Evolutionary conservation across 2,329 filamentous ascomycete genomes (phyloP).

Genomic region (Cryphonectria parasitica): DNA sequence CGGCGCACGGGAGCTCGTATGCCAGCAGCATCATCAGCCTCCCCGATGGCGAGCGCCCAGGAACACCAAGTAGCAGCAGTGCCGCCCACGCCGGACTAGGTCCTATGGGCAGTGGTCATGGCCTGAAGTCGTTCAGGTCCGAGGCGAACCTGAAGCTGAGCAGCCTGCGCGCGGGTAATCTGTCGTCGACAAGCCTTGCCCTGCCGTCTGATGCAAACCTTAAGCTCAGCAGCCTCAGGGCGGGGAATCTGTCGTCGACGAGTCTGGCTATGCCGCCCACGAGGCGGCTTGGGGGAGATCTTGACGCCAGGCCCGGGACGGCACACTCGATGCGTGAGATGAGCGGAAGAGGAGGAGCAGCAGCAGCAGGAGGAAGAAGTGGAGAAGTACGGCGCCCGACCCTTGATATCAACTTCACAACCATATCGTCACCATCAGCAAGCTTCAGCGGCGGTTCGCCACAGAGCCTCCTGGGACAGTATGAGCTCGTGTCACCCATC

Average conservation of each 20-base stretch:
- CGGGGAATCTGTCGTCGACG: slow-evolving; percentile 41
- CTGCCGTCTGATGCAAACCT: slow-evolving; percentile 42
- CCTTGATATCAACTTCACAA: slow-evolving; percentile 51
- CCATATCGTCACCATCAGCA: slow-evolving; percentile 32
- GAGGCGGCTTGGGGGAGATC: slow-evolving; percentile 1
- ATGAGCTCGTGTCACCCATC: slow-evolving; percentile 40
- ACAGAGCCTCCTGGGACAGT: slow-evolving; percentile 47
- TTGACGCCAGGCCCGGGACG: slow-evolving; percentile 39
- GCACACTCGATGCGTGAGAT: slow-evolving; percentile 42
- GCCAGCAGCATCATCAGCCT: slow-evolving; percentile 14
- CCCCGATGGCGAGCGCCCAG: slow-evolving; percentile 2
- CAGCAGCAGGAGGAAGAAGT: no score
- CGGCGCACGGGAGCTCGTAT: slow-evolving; percentile 30
- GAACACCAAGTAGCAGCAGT: slow-evolving; percentile 7
- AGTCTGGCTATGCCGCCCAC: slow-evolving; percentile 24
- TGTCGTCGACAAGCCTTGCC: slow-evolving; percentile 42
- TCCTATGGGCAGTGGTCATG: slow-evolving; percentile 28
- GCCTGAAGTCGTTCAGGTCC: slow-evolving; percentile 43
- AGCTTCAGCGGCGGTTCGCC: slow-evolving; percentile 35
- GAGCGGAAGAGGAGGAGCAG: slow-evolving; percentile 31
- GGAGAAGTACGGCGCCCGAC: slow-evolving; percentile 31
- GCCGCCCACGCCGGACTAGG: slow-evolving; percentile 9
- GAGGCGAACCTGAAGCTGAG: slow-evolving; percentile 41
- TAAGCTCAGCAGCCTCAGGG: slow-evolving; percentile 36
- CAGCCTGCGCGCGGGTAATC: slow-evolving; percentile 41